These are phyloP conservation scores for Clarkia xantiana DNA, from an alignment of 345 rosid species.

Conservation along the genomic window DNA sequence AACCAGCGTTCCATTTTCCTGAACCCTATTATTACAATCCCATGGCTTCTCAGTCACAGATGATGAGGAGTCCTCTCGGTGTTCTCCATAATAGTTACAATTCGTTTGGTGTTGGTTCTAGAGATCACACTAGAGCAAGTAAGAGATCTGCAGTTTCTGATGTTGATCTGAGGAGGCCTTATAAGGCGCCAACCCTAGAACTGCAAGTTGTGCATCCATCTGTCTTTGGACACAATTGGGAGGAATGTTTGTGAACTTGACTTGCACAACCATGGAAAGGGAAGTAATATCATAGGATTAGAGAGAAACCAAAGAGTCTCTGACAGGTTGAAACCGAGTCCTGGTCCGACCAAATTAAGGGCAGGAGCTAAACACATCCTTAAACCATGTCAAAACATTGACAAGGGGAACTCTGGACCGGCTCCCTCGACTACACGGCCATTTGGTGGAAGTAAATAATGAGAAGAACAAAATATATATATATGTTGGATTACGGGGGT, in stretches of 20 bases:
- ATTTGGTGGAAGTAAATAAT: slow-evolving; percentile 12
- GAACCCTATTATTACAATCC: background rate
- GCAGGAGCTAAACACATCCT: slow-evolving; percentile 35
- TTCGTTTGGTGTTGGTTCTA: no score
- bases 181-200: slow-evolving; percentile 20
- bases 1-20: no score
- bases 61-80: slow-evolving; percentile 20
- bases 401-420: slow-evolving; percentile 18
- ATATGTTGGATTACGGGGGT: background rate
- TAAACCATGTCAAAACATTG: slow-evolving; percentile 14
- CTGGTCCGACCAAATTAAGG: slow-evolving; percentile 26
- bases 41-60: slow-evolving; percentile 2
- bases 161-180: slow-evolving; percentile 11
- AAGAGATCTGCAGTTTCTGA: slow-evolving; percentile 21
- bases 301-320: slow-evolving; percentile 5
- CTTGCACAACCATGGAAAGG: slow-evolving; percentile 4
- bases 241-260: no score
- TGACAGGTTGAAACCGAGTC: slow-evolving; percentile 5
- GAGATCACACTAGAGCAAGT: slow-evolving; percentile 5
- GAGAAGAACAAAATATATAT: no score
- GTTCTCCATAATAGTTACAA: no score
- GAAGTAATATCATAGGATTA: no score
- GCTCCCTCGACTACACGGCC: slow-evolving; percentile 22
- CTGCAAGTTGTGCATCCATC: slow-evolving; percentile 4
- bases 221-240: background rate